These are phyloP conservation scores for Dendrostoma leiphaemia DNA, from an alignment of 2,329 filamentous ascomycete species.

Conservation along the genomic window DNA sequence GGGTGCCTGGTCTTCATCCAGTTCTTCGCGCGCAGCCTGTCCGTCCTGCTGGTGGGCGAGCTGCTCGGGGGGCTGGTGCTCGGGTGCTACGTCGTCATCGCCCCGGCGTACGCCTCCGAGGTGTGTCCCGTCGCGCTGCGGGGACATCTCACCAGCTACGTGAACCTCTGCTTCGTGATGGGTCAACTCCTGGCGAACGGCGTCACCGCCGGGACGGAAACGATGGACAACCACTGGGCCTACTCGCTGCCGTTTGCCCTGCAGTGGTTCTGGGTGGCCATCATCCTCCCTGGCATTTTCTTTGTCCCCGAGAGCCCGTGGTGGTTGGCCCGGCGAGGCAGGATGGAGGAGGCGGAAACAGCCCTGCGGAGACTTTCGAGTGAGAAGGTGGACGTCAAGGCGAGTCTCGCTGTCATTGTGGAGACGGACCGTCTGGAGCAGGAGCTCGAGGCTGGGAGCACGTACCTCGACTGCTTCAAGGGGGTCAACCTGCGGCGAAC, in stretches of 20 bases:
- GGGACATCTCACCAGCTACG: slow-evolving; percentile 56
- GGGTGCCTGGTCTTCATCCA: slow-evolving; percentile 59
- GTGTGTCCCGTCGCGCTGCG: slow-evolving; percentile 58
- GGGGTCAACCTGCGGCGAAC: slow-evolving; percentile 50
- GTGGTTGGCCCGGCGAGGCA: slow-evolving; percentile 46
- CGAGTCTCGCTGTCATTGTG: slow-evolving; percentile 53
- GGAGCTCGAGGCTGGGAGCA: slow-evolving; percentile 45
- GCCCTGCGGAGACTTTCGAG: slow-evolving; percentile 44
- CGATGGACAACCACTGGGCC: slow-evolving; percentile 43
- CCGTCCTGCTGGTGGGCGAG: slow-evolving; percentile 58
- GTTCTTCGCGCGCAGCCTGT: slow-evolving; percentile 57
- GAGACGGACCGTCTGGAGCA: slow-evolving; percentile 58
- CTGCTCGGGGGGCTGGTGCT: slow-evolving; percentile 59
- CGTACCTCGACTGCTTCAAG: slow-evolving; percentile 50
- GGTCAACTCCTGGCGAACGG: slow-evolving; percentile 56
- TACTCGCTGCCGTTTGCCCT: slow-evolving; percentile 48
- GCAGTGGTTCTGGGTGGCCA: slow-evolving; percentile 49
- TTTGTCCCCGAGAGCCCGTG: slow-evolving; percentile 50
- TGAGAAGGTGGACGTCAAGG: slow-evolving; percentile 42
- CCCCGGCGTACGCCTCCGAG: slow-evolving; percentile 59
- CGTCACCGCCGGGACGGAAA: slow-evolving; percentile 41
- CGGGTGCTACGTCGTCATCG: slow-evolving; percentile 59
- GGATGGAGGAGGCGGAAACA: slow-evolving; percentile 37
- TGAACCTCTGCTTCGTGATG: slow-evolving; percentile 62
- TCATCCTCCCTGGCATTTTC: slow-evolving; percentile 43